phyloP scores from a whole-genome alignment of 2,329 filamentous ascomycete species.

The Fusarium hostae region DNA sequence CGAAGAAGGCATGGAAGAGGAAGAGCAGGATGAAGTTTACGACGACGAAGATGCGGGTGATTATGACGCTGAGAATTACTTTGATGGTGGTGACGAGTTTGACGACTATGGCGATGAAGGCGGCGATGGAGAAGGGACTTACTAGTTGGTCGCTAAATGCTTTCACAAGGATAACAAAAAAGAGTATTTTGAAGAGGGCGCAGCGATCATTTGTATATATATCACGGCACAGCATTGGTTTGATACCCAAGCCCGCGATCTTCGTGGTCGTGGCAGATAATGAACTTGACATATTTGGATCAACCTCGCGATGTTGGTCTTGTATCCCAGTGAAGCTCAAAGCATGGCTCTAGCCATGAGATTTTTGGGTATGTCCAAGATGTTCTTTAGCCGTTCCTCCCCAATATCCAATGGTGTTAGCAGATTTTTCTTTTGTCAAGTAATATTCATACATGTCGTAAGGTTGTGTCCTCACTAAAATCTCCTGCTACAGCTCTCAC shows the following conservation, averaged over 20 bases:
- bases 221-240: conserved; percentile 31
- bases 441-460: conserved; percentile 46
- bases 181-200: conserved; percentile 8
- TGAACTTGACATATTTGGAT: conserved; percentile 25
- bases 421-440: conserved; percentile 13
- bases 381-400: background rate
- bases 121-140: conserved; percentile 60
- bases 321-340: background rate
- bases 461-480: conserved; percentile 25
- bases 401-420: background rate
- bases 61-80: conserved; percentile 70
- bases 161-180: background rate
- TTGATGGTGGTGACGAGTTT: conserved; percentile 67
- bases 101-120: conserved; percentile 64
- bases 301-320: background rate
- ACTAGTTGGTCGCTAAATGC: conserved; percentile 38
- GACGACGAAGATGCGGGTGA: conserved; percentile 70
- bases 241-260: conserved; percentile 44
- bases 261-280: conserved; percentile 36
- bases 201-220: conserved; percentile 39
- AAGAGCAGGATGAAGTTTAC: conserved; percentile 61
- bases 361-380: background rate
- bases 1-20: conserved; percentile 59
- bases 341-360: background rate
- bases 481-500: conserved; percentile 11